Evolutionary conservation across 129 eudicot genomes (phyloP), one percentile per base, ranked within the genome.

Genomic region (Chrysanthemum makinoi): DNA sequence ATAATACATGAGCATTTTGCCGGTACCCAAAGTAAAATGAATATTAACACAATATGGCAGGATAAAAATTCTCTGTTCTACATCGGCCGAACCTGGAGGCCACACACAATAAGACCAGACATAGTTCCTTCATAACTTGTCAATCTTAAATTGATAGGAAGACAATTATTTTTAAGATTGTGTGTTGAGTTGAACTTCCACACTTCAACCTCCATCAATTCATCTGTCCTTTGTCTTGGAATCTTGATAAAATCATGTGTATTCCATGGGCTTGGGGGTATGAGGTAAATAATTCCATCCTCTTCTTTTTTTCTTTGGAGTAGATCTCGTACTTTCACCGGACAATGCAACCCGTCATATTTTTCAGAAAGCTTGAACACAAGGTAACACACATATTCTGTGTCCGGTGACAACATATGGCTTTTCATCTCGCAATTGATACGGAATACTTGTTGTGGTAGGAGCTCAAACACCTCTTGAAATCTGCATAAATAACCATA

Each of bases 221-320:
- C 39, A 33, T 33, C 39, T 33, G 0, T 4, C n/a, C 55, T 50
- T 50, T 11, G 55, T 50, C n/a, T 50, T 50, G 55, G 14, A 50
- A 50, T 15, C n/a, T 50, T 12, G 4, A 15, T 50, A 10, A 50
- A 10, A 50, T 12, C 55, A 50, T 50, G 55, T 50, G 0, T 50
- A 50, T 50, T 50, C 55, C 55, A 50, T 50, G 55, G 55, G 55
- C 55, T 50, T 50, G 55, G 55, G 55, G 55, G 55, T 50, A 50
- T 50, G 55, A 50, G n/a, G n/a, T 50, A 50, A 10, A 50, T 50
- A 50, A 50, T 50, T 12, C n/a, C 55, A 50, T 3, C 55, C n/a
- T 50, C 55, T 2, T 50, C 55, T 0, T 0, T 50, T 50, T 50
- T 50, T 11, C 16, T 10, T 15, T 12, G 55, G 55, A 50, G 55